Conservation (phyloP, 176 grass and related monocot genomes). For the Neostapfia colusana region DNA sequence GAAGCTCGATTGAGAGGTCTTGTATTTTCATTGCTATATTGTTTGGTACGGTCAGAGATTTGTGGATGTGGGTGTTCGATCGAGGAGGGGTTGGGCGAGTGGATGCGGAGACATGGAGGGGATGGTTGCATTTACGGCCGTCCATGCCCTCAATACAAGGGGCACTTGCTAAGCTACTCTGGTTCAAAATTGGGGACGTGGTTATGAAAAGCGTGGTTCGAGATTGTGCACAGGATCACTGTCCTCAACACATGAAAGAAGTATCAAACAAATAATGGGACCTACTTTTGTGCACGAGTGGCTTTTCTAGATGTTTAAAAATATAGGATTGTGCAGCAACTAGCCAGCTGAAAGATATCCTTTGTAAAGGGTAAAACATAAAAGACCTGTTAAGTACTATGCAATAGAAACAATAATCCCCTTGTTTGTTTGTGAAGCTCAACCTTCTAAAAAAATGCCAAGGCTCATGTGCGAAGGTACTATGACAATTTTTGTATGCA, state of each 20-base stretch:
- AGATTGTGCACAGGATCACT: background rate
- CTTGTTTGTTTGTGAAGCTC: background rate
- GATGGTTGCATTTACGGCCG: background rate
- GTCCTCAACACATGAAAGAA: background rate
- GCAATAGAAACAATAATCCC: slow-evolving; percentile 14
- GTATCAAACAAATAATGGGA: background rate
- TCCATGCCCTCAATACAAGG: background rate
- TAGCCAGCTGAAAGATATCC: slow-evolving; percentile 3
- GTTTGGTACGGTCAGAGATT: background rate
- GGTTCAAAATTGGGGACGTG: background rate
- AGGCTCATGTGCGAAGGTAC: background rate
- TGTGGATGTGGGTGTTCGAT: background rate
- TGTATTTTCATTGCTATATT: background rate
- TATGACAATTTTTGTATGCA: slow-evolving; percentile 23
- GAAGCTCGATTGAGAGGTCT: background rate
- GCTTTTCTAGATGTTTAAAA: background rate
- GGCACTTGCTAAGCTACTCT: background rate
- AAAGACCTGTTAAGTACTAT: background rate
- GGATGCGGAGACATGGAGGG: background rate
- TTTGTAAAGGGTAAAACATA: background rate
- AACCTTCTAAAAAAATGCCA: background rate
- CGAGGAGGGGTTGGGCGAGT: slow-evolving; percentile 6
- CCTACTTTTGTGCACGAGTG: background rate
- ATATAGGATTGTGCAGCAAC: background rate
- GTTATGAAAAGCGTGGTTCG: background rate